phyloP scores from a whole-genome alignment of 345 rosid genomes.

The Syzygium aromaticum region DNA sequence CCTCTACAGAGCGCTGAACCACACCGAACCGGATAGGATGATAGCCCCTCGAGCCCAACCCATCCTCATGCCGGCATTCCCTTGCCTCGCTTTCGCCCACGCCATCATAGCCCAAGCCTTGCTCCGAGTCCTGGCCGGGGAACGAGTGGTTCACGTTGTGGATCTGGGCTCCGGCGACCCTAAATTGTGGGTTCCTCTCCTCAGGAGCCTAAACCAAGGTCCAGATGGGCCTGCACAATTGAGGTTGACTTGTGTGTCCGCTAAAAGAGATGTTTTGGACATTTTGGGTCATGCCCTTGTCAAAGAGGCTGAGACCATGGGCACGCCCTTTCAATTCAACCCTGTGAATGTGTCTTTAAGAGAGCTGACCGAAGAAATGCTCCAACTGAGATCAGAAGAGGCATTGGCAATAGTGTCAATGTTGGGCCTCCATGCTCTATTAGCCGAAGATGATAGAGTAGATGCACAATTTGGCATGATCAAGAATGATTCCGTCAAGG shows the following conservation, averaged over 20 bases:
- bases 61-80: constrained; percentile 14
- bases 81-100: constrained; percentile 21
- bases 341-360: constrained; percentile 18
- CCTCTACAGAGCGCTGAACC: constrained; percentile 26
- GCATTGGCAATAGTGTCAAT: constrained; percentile 32
- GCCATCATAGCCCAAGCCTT: constrained; percentile 12
- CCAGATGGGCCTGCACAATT: constrained; percentile 20
- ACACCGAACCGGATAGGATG: neutral
- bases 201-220: constrained; percentile 19
- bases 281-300: constrained; percentile 21
- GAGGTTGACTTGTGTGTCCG: constrained; percentile 28
- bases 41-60: constrained; percentile 1
- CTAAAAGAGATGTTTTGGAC: constrained; percentile 10
- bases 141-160: constrained; percentile 27
- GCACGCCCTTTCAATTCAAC: constrained; percentile 33
- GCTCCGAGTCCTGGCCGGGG: constrained; percentile 17
- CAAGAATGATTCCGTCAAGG: constrained; percentile 10
- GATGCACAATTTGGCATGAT: constrained; percentile 32
- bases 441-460: constrained; percentile 40
- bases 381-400: constrained; percentile 28
- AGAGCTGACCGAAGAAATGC: constrained; percentile 24
- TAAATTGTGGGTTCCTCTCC: constrained; percentile 26
- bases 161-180: constrained; percentile 35
- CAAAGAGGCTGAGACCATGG: constrained; percentile 31
- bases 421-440: constrained; percentile 29